Evolutionary conservation across 2,329 filamentous ascomycete species (phyloP).

Genomic region (Leptographium wingfieldii): DNA sequence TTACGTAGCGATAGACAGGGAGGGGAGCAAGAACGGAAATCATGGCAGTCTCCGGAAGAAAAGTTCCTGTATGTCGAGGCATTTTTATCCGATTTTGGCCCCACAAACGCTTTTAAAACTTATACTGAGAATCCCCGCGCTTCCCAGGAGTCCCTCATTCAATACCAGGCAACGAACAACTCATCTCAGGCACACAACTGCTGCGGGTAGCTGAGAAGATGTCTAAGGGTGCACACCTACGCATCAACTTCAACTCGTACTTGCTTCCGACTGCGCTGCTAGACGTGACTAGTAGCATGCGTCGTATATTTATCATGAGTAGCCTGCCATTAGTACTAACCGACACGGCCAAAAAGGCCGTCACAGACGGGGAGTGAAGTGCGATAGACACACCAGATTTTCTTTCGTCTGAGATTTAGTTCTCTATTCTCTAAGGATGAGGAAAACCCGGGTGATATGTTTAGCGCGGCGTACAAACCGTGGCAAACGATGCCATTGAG

Average conservation of each 20-base stretch:
- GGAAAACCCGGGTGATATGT: constrained; percentile 29
- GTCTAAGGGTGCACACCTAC: constrained; percentile 62
- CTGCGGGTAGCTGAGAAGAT: constrained; percentile 43
- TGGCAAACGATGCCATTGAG: constrained; percentile 29
- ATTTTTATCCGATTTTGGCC: too few species aligned
- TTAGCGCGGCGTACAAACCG: constrained; percentile 31
- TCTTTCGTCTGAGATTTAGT: constrained; percentile 47
- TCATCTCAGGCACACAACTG: constrained; percentile 18
- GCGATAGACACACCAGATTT: constrained; percentile 22
- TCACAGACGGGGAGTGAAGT: constrained; percentile 7
- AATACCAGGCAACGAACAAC: too few species aligned
- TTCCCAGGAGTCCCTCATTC: too few species aligned
- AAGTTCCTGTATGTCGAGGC: too few species aligned
- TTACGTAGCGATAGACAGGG: too few species aligned
- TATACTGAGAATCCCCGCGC: too few species aligned
- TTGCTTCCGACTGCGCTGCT: constrained; percentile 49
- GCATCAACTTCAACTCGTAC: constrained; percentile 70
- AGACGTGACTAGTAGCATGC: constrained; percentile 37
- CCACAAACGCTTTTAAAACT: too few species aligned
- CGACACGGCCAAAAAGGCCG: constrained; percentile 4
- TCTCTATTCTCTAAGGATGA: constrained; percentile 34
- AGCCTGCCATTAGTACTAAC: constrained; percentile 32
- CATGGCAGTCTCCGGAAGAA: too few species aligned
- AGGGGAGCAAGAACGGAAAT: too few species aligned
- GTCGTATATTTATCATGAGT: constrained; percentile 59